Evolutionary conservation across 345 rosid species (phyloP).

Genomic region (Gossypium ekmanianum): DNA sequence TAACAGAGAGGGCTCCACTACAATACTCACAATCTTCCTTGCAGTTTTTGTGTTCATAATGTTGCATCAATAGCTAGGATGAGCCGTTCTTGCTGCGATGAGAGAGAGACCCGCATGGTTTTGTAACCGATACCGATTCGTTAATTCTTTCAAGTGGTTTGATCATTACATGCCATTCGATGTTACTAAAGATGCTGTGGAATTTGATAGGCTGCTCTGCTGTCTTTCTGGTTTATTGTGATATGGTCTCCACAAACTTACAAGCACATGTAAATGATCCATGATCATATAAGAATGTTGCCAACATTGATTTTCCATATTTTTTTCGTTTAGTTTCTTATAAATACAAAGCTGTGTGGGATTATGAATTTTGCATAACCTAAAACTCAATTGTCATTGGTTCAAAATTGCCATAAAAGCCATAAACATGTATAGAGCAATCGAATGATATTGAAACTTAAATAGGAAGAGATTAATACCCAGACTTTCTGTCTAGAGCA

Average conservation of each 20-base stretch:
- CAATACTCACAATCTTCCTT: conserved; percentile 26
- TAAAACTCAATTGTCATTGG: too few species aligned
- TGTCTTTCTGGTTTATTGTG: not conserved
- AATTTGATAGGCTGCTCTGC: conserved; percentile 1
- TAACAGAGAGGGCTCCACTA: conserved; percentile 27
- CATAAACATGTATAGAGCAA: not conserved
- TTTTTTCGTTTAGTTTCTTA: too few species aligned
- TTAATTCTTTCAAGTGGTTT: conserved; percentile 33
- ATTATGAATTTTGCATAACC: too few species aligned
- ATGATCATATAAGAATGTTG: conserved; percentile 13
- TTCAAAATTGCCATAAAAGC: too few species aligned
- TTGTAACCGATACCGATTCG: conserved; percentile 15
- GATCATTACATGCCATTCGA: conserved; percentile 17
- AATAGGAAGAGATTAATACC: conserved; percentile 24
- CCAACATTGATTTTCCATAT: conserved; percentile 13
- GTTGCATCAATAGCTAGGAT: conserved; percentile 35
- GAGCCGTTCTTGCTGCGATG: conserved; percentile 10
- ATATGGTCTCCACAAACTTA: conserved; percentile 12
- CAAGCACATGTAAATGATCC: not conserved
- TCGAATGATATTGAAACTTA: conserved; percentile 1
- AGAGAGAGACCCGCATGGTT: not conserved
- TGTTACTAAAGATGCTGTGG: conserved; percentile 7
- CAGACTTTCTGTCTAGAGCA: conserved; percentile 36
- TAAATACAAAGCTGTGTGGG: too few species aligned
- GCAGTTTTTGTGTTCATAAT: conserved; percentile 29